Base-by-base conservation (phyloP, 2,329 filamentous ascomycete species). In the Leptosphaerulina australis region DNA sequence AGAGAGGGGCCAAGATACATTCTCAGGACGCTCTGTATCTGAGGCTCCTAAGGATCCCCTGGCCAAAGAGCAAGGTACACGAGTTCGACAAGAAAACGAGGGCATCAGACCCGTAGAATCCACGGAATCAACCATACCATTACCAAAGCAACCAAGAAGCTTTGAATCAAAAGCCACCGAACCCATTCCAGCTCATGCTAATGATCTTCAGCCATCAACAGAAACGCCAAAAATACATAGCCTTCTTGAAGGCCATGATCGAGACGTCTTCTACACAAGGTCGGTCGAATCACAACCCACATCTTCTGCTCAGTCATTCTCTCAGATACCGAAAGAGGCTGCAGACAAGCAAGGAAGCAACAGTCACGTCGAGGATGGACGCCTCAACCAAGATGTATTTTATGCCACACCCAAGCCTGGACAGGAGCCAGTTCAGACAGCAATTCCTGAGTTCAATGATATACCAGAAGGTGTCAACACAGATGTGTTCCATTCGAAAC, bases 401-500 rank as follows among this genome's bases (percentile, higher is more conserved):
- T 81, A 81, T 56, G 73, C 72, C 12, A 50, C 56, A 51, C 49
- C 62, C 38, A 65, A 62, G 54, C 64, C 56, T 28, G 57, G 48
- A n/a, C 55, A 62, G 24, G 33, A 56, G 8, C 48, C 73, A 4
- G 61, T 69, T 25, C 68, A 73, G 31, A 55, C 55, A 28, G 59
- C 62, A 33, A 59, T 66, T 14, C 64, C 68, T 17, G 53, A 59
- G 40, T 67, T 77, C 46, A 74, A 79, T 14, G 75, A 80, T n/a
- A 51, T 80, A 12, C 77, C 83, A 3, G 81, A 84, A 44, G 83
- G 81, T 36, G 75, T 86, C 61, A 79, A 87, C 62, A 79, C 80
- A 4, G 80, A 84, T 56, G 69, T 88, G 0, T 88, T 88, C 63
- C 81, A 82, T 47, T 87, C 81, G 45, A 80, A 79, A 3, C 78